A percentile compares a stretch with the other conserved stretches of the same genome.
Conservation (phyloP, 352 stramenopile genomes). For the Pythium utonaiense region DNA sequence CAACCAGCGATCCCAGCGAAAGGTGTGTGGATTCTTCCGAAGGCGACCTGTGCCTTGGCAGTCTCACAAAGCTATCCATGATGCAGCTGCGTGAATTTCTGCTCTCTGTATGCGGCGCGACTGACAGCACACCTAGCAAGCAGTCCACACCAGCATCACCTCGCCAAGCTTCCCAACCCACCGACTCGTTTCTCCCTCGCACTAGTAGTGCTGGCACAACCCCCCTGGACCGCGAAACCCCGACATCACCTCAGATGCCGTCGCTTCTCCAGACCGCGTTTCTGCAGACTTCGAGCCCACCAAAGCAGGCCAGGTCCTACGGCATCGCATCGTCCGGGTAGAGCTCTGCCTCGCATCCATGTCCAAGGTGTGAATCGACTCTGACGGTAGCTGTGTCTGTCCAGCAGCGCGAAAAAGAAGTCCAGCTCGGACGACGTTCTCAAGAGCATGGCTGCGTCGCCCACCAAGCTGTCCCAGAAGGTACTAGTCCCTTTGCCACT, state of each 20-base stretch:
- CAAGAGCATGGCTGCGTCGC: constrained; percentile 54
- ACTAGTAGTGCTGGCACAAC: background rate
- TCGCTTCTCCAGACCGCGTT: constrained; percentile 61
- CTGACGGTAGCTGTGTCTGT: background rate
- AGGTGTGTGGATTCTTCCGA: constrained; percentile 29
- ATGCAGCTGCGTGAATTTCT: constrained; percentile 77
- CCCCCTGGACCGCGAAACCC: background rate
- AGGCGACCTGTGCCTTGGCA: background rate
- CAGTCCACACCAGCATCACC: background rate
- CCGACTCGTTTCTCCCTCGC: background rate
- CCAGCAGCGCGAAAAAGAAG: constrained; percentile 50
- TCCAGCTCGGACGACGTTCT: constrained; percentile 46
- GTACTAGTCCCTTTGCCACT: no score
- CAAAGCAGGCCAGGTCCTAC: constrained; percentile 47
- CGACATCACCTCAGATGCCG: constrained; percentile 23
- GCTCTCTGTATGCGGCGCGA: constrained; percentile 35
- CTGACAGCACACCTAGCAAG: constrained; percentile 19
- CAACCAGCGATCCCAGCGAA: constrained; percentile 64
- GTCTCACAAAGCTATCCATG: no score
- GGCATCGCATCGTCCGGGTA: constrained; percentile 48
- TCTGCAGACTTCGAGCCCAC: constrained; percentile 47
- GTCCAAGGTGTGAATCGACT: no score
- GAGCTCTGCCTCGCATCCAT: no score
- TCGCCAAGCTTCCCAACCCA: background rate
- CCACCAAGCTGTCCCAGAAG: constrained; percentile 62